These are phyloP conservation scores for Neophaeococcomyces mojaviensis DNA, from an alignment of 2,329 filamentous ascomycete genomes.

Conservation along the genomic window DNA sequence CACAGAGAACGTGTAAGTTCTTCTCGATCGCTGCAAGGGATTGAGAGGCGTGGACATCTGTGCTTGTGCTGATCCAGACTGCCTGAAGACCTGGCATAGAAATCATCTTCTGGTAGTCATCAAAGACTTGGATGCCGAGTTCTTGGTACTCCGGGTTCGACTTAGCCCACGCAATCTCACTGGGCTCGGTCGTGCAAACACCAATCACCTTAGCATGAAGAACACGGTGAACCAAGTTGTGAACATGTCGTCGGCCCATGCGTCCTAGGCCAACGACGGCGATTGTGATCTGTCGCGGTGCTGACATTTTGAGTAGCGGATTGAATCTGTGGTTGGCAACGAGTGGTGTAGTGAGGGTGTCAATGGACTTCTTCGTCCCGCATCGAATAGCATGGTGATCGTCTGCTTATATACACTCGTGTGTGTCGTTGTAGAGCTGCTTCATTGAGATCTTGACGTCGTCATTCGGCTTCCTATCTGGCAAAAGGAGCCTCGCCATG, in stretches of 20 bases:
- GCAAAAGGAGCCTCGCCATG: too few relatives aligned
- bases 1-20: constrained; percentile 49
- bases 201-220: constrained; percentile 45
- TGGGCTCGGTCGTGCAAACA: constrained; percentile 42
- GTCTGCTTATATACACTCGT: too few relatives aligned
- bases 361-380: too few relatives aligned
- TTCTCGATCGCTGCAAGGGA: constrained; percentile 48
- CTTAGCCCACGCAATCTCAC: constrained; percentile 47
- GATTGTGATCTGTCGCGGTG: constrained; percentile 2
- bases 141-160: constrained; percentile 50
- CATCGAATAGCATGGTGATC: too few relatives aligned
- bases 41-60: constrained; percentile 49
- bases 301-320: neutral
- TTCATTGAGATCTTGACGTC: too few relatives aligned
- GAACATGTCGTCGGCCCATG: constrained; percentile 40
- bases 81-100: constrained; percentile 48
- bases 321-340: too few relatives aligned
- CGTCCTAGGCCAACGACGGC: constrained; percentile 6
- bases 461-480: too few relatives aligned
- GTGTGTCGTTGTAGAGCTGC: too few relatives aligned
- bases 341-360: too few relatives aligned
- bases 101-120: constrained; percentile 49
- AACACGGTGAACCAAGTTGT: constrained; percentile 40
- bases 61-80: constrained; percentile 48
- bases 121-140: constrained; percentile 48